Percentiles rank a stretch among this genome's conserved stretches.
Evolutionary conservation across 2,329 filamentous ascomycete genomes (phyloP).

Genomic region (Volutella citrinella): DNA sequence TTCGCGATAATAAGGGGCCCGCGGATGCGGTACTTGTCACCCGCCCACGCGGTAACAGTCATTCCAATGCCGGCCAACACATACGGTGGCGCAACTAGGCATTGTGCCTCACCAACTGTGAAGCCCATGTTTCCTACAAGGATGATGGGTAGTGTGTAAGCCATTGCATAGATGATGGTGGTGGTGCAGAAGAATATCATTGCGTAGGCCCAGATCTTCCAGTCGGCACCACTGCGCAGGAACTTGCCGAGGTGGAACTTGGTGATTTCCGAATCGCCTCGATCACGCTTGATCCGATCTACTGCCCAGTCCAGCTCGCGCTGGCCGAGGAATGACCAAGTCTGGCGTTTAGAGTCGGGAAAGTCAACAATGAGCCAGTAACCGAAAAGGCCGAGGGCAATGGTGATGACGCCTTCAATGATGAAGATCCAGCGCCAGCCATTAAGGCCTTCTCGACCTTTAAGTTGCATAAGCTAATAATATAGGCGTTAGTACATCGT

Average conservation of each 20-base stretch:
- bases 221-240: slow-evolving; percentile 43
- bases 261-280: slow-evolving; percentile 44
- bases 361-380: slow-evolving; percentile 23
- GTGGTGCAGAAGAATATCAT: slow-evolving; percentile 36
- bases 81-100: slow-evolving; percentile 36
- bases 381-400: slow-evolving; percentile 18
- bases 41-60: slow-evolving; percentile 35
- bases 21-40: too few relatives aligned
- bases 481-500: slow-evolving; percentile 5
- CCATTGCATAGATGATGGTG: slow-evolving; percentile 42
- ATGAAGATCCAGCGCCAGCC: slow-evolving; percentile 46
- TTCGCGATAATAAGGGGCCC: too few relatives aligned
- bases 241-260: slow-evolving; percentile 44
- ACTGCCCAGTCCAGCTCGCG: slow-evolving; percentile 43
- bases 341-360: slow-evolving; percentile 28
- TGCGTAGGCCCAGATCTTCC: slow-evolving; percentile 42
- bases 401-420: slow-evolving; percentile 27
- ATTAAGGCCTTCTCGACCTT: slow-evolving; percentile 37
- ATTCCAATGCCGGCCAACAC: slow-evolving; percentile 30
- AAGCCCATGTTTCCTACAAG: slow-evolving; percentile 35
- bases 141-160: slow-evolving; percentile 38
- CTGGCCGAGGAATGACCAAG: slow-evolving; percentile 46
- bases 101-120: slow-evolving; percentile 30
- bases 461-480: too few relatives aligned
- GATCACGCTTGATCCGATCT: slow-evolving; percentile 38